These are phyloP conservation scores for Aspergillus awamori DNA, from an alignment of 2,329 filamentous ascomycete genomes.

Conservation along the genomic window DNA sequence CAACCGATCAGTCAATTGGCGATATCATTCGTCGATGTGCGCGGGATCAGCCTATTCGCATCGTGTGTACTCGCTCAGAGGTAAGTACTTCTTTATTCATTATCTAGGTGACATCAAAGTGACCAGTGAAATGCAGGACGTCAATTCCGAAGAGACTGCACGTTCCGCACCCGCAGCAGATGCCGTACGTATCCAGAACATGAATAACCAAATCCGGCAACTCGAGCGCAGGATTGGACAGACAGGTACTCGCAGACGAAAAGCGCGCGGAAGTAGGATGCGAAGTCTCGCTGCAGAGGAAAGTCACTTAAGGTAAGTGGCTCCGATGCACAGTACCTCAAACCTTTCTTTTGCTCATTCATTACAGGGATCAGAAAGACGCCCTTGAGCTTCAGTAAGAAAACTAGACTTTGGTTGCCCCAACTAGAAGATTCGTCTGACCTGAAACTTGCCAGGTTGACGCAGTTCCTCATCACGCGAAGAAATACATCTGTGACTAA, in stretches of 20 bases:
- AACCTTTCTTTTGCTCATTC: neutral
- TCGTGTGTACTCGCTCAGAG: constrained; percentile 28
- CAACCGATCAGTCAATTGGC: constrained; percentile 21
- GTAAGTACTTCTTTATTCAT: neutral
- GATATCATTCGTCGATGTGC: constrained; percentile 17
- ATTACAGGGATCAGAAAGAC: constrained; percentile 9
- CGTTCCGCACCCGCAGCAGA: neutral
- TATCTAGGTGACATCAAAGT: neutral
- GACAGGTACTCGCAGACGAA: constrained; percentile 1
- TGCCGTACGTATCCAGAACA: neutral
- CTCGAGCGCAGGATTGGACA: neutral
- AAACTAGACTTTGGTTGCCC: too few species aligned
- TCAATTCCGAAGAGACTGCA: constrained; percentile 17
- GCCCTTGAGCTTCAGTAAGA: constrained; percentile 12
- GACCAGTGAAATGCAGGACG: constrained; percentile 3
- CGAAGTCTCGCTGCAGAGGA: constrained; percentile 6
- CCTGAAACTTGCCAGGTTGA: neutral
- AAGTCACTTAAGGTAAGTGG: neutral
- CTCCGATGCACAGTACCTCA: neutral
- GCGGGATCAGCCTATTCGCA: constrained; percentile 13
- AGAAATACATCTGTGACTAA: constrained; percentile 9
- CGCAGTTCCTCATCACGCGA: constrained; percentile 7
- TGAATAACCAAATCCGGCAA: neutral
- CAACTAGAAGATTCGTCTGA: neutral
- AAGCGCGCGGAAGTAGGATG: neutral